Conservation (phyloP, 2,329 filamentous ascomycete species). For the Exophiala calicioides region DNA sequence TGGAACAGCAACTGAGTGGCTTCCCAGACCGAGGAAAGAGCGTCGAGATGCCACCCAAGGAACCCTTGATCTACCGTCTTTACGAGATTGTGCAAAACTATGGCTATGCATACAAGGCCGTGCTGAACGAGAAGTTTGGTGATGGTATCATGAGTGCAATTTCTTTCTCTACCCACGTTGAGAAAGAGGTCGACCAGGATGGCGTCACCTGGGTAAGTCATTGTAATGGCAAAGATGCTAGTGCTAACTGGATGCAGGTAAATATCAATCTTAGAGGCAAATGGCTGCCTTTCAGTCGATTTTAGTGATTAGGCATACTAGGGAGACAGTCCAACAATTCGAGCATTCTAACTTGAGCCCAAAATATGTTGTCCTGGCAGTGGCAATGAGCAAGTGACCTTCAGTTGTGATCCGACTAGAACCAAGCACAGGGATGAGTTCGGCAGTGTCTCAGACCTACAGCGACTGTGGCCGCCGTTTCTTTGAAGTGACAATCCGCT, state of each 20-base stretch:
- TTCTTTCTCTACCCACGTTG: constrained; percentile 83
- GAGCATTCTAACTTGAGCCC: background rate
- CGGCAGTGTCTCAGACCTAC: too few species aligned
- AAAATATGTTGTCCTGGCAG: background rate
- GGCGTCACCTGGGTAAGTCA: constrained; percentile 66
- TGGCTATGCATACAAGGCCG: constrained; percentile 91
- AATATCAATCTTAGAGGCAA: constrained; percentile 82
- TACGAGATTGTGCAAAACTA: constrained; percentile 98
- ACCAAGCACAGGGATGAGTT: too few species aligned
- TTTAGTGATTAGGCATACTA: constrained; percentile 33
- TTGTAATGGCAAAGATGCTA: background rate
- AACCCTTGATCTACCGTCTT: constrained; percentile 84
- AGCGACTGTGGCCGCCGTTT: too few species aligned
- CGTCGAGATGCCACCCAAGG: constrained; percentile 79
- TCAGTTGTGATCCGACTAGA: too few species aligned
- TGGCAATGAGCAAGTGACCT: too few species aligned
- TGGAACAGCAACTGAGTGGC: constrained; percentile 65
- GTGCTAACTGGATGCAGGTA: constrained; percentile 43
- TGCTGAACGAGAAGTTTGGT: constrained; percentile 92
- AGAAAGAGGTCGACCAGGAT: constrained; percentile 87
- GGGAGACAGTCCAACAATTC: background rate
- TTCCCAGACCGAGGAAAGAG: constrained; percentile 80
- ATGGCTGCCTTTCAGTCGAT: constrained; percentile 62
- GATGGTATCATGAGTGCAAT: constrained; percentile 98
- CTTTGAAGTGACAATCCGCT: too few species aligned